Evolutionary conservation across 2,329 filamentous ascomycete species (phyloP), one percentile per base, ranked within the genome.

Genomic region (Helminthosporium solani): DNA sequence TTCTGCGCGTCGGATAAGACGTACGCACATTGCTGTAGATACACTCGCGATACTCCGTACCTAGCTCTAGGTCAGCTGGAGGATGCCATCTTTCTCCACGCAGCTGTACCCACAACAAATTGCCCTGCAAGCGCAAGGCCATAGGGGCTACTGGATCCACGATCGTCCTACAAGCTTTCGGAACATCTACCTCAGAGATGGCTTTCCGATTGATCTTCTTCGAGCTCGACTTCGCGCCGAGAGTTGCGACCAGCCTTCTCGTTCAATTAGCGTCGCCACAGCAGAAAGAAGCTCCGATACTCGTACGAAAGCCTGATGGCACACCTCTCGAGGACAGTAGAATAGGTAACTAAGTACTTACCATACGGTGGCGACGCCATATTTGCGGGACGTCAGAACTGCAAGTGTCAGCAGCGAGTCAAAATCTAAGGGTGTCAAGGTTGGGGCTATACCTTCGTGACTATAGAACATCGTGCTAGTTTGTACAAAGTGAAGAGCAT

Each of bases 361-460:
- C 92, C 94, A 99, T 49, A 99, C 86, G 2, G 92, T 99, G 12
- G 92, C 87, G 46, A 99, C 88, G 45, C 94, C 94, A 80, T 96
- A 88, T 67, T 94, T 86, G 64, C 84, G 84, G 52, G 82, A 92
- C 3, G 85, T 94, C 44, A 99, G 82, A 49, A 99, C 82, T 84
- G 40, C 25, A 18, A 45, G 28, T 3, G 52, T 70, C 25, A 70
- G 63, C 42, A n/a, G 9, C 14, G 6, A 7, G 39, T 16, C 37
- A 54, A 18, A 25, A 19, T 8, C 31, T 7, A 15, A 43, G 23
- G 30, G 31, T 28, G 33, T 35, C 35, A 47, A 44, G 28, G 12
- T 2, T 27, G 34, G 12, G 21, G 39, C 19, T 85, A 66, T 76
- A 94, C 92, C 89, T 73, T 96, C 91, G 73, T 96, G 89, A 61